Percentiles rank a stretch among this genome's conserved stretches.
Conservation (phyloP, 2,329 filamentous ascomycete species). For the Colletotrichum agaves region DNA sequence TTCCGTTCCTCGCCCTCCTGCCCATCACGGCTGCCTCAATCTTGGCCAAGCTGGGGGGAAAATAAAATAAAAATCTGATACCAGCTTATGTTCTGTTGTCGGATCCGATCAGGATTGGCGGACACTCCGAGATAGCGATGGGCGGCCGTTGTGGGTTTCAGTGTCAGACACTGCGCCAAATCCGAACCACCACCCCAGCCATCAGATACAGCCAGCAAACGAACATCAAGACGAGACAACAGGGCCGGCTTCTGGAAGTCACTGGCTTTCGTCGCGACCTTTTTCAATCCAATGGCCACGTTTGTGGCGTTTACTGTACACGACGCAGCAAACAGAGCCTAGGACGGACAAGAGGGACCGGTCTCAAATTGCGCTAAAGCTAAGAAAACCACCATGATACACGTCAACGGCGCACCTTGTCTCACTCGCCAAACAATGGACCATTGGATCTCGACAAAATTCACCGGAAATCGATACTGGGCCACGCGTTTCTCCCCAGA, state of each 20-base stretch:
- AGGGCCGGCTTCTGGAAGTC: slow-evolving; percentile 1
- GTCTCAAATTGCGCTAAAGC: not conserved
- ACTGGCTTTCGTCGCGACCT: not conserved
- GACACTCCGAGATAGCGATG: not conserved
- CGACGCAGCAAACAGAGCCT: slow-evolving; percentile 10
- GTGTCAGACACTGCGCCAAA: not conserved
- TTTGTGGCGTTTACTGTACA: not conserved
- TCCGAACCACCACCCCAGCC: not conserved
- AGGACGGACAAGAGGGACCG: not conserved
- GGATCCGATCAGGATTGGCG: not conserved
- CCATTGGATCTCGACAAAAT: not conserved
- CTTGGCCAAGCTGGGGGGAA: not conserved
- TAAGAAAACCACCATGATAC: not conserved
- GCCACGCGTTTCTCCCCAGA: not conserved
- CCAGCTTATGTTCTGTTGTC: not conserved
- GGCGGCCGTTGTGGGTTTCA: not conserved
- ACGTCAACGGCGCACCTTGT: slow-evolving; percentile 14
- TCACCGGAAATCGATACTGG: not conserved
- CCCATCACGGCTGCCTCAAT: not conserved
- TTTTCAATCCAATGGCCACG: no score
- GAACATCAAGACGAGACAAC: not conserved
- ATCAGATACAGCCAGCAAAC: not conserved
- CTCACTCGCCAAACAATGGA: not conserved
- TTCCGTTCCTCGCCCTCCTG: not conserved
- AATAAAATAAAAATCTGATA: not conserved